These are phyloP conservation scores for Pythium coloratum DNA, from an alignment of 352 stramenopile genomes.

Conservation along the genomic window DNA sequence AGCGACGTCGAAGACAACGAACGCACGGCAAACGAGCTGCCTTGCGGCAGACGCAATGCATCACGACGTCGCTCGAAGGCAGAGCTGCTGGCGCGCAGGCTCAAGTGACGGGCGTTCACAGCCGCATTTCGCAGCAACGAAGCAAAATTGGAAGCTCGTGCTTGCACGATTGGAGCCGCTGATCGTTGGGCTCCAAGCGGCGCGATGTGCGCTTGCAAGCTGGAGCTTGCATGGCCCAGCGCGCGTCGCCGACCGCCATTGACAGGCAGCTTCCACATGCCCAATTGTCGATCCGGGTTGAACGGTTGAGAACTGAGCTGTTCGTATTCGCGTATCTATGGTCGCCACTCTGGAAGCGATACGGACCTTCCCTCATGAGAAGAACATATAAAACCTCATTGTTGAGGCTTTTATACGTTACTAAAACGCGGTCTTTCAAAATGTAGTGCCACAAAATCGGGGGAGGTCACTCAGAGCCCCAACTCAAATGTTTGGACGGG, in stretches of 20 bases:
- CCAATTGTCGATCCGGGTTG: slow-evolving; percentile 5
- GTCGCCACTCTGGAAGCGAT: neutral
- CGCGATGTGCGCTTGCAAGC: slow-evolving; percentile 6
- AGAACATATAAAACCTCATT: slow-evolving; percentile 2
- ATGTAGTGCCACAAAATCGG: neutral
- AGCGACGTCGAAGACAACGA: slow-evolving; percentile 32
- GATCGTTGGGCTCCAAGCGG: neutral
- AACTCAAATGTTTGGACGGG: slow-evolving; percentile 20
- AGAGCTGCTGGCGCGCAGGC: neutral
- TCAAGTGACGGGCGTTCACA: neutral
- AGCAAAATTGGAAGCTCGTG: neutral
- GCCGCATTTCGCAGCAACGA: slow-evolving; percentile 17
- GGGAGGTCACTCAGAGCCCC: neutral
- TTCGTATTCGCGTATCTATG: slow-evolving; percentile 12
- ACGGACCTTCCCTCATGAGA: neutral
- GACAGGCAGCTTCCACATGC: slow-evolving; percentile 27
- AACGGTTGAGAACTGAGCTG: slow-evolving; percentile 3
- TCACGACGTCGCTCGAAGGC: neutral
- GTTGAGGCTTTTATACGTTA: slow-evolving; percentile 5
- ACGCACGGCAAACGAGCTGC: neutral
- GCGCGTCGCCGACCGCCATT: slow-evolving; percentile 29
- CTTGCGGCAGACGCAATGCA: neutral
- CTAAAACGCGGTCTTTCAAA: slow-evolving; percentile 13
- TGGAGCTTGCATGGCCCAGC: slow-evolving; percentile 15
- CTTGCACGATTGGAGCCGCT: slow-evolving; percentile 12